phyloP scores from a whole-genome alignment of 176 grass and related monocot genomes.

The Carex littledalei region DNA sequence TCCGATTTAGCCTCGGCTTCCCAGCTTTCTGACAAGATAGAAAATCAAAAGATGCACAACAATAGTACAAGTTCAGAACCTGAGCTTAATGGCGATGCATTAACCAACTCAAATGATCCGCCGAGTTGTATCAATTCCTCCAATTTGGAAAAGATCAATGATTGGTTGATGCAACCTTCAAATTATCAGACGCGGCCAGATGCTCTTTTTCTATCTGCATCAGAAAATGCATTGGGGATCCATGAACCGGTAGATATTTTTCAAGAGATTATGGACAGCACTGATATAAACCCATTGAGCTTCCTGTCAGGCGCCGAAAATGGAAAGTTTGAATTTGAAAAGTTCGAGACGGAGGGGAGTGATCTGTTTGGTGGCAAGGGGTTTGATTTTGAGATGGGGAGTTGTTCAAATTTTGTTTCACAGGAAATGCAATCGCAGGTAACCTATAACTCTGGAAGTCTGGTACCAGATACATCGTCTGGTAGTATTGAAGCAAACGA shows the following conservation, averaged over 20 bases:
- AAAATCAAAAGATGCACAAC: background rate
- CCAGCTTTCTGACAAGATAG: background rate
- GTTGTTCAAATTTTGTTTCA: conserved; percentile 31
- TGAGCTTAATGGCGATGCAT: background rate
- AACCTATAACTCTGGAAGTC: conserved; percentile 17
- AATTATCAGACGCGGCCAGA: conserved; percentile 42
- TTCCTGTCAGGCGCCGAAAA: conserved; percentile 51
- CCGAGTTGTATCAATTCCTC: conserved; percentile 7
- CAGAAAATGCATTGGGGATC: conserved; percentile 45
- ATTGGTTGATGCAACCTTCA: conserved; percentile 72
- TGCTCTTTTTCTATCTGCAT: conserved; percentile 37
- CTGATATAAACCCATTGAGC: conserved; percentile 60
- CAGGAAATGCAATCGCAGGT: conserved; percentile 31
- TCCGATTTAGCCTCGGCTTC: conserved; percentile 7
- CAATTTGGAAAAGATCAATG: conserved; percentile 22
- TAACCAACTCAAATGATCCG: background rate
- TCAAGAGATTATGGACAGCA: conserved; percentile 67
- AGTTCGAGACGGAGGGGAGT: background rate
- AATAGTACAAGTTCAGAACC: background rate
- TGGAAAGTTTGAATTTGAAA: conserved; percentile 49
- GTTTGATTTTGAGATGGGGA: conserved; percentile 30
- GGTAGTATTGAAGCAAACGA: conserved; percentile 61
- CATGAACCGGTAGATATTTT: conserved; percentile 53
- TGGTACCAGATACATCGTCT: conserved; percentile 45
- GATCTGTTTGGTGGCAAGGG: conserved; percentile 11